phyloP scores from a whole-genome alignment of 306 rosid species.

The Myrica gale region DNA sequence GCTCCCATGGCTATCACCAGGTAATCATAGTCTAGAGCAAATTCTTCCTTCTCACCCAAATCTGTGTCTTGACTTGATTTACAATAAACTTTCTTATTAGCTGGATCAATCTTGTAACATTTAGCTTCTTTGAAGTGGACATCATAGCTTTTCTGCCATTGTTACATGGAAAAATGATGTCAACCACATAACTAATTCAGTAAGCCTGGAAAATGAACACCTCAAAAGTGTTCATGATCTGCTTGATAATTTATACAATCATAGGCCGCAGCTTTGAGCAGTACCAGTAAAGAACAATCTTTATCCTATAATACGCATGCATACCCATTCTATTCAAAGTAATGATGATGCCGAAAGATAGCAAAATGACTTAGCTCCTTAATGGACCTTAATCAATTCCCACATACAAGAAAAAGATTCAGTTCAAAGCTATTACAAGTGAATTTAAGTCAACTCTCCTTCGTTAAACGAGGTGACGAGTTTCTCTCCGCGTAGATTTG shows the following conservation, averaged over 20 bases:
- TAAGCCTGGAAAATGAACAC: not conserved
- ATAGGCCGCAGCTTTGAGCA: too few relatives aligned
- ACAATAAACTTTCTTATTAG: constrained; percentile 70
- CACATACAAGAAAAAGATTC: too few relatives aligned
- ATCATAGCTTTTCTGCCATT: constrained; percentile 61
- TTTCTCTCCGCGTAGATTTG: too few relatives aligned
- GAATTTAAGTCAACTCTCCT: too few relatives aligned
- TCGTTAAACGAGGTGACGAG: too few relatives aligned
- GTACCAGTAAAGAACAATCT: too few relatives aligned
- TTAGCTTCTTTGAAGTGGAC: constrained; percentile 74
- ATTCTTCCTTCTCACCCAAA: constrained; percentile 60
- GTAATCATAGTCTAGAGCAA: constrained; percentile 75
- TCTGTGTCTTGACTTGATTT: constrained; percentile 52
- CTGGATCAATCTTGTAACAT: constrained; percentile 82
- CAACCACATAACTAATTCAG: constrained; percentile 7
- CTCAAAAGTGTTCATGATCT: not conserved
- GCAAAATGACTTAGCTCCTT: too few relatives aligned
- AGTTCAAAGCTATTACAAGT: too few relatives aligned
- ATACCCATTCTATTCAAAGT: too few relatives aligned
- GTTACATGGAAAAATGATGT: constrained; percentile 9
- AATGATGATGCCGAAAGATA: too few relatives aligned
- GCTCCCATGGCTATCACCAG: constrained; percentile 80
- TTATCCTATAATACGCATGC: too few relatives aligned
- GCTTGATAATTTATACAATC: not conserved
- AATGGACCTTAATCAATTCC: too few relatives aligned